phyloP scores from a whole-genome alignment of 2,329 filamentous ascomycete species.

The Pseudodiploospora longispora region DNA sequence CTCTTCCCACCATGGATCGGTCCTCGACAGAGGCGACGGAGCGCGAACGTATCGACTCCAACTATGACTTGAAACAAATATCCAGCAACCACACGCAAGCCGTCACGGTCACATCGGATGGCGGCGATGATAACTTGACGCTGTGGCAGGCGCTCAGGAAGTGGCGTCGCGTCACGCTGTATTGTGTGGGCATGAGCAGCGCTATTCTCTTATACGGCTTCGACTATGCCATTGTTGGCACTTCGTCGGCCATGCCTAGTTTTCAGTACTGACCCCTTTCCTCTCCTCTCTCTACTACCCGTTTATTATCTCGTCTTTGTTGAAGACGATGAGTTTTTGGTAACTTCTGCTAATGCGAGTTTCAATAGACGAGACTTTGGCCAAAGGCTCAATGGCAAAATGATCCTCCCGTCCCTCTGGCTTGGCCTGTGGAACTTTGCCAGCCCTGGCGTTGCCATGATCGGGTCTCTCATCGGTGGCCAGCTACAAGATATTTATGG shows the following conservation, averaged over 20 bases:
- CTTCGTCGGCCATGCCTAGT: constrained; percentile 21
- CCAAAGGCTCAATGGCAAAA: constrained; percentile 17
- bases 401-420: constrained; percentile 35
- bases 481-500: constrained; percentile 32
- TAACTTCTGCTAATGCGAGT: background rate
- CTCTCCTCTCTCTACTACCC: background rate
- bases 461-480: constrained; percentile 30
- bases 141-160: constrained; percentile 17
- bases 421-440: constrained; percentile 35
- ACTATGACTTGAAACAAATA: too few species aligned
- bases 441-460: constrained; percentile 28
- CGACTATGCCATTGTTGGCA: constrained; percentile 23
- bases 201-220: constrained; percentile 21
- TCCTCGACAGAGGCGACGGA: too few species aligned
- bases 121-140: constrained; percentile 1
- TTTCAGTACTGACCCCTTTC: constrained; percentile 15
- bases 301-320: background rate
- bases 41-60: too few species aligned
- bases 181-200: constrained; percentile 16
- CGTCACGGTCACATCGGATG: background rate
- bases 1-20: too few species aligned
- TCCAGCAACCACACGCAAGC: background rate
- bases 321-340: background rate
- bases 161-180: constrained; percentile 16
- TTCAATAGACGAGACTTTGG: constrained; percentile 24